Evolutionary conservation across 306 rosid genomes (phyloP), one percentile per base, ranked within the genome.

Genomic region (Carpinus fangiana): DNA sequence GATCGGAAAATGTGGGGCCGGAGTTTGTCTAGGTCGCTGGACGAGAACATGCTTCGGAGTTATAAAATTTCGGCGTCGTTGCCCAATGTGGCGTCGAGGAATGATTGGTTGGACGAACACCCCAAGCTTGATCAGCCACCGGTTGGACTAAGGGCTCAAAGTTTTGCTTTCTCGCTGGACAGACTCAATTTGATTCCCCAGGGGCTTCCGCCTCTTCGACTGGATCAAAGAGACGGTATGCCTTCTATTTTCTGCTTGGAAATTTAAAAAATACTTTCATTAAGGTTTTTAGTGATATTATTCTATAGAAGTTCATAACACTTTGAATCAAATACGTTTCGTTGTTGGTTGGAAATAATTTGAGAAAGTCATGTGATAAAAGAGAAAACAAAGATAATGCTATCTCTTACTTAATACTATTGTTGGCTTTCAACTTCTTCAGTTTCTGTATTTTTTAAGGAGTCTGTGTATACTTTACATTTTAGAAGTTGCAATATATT

Each of bases 141-240:
- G 3, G 59, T 23, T 1, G 54, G 75, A 72, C 66, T 76, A 70
- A 64, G 81, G 53, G 78, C 80, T 78, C 84, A 57, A 8, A 60
- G 80, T 26, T 86, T 80, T 70, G 80, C 89, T 17, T 79, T 92
- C 2, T 89, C 93, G 54, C 52, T 82, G 8, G 97, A 90, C 38
- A 86, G 84, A 66, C 85, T 87, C 70, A 70, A 85, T 23, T 79
- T 78, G 56, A 85, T 83, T 64, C 80, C 93, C 14, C 73, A 72
- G 16, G 97, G 90, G 60, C 87, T 88, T 82, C 91, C 89, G 4
- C 81, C 86, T 76, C 87, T 87, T 46, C 87, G 88, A 57, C 76
- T 65, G 43, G 77, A 80, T 60, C 83, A 81, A 2, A 43, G 79
- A 4, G 77, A 69, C 7, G 91, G 97, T 92, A 66, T 26, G 76